Percentiles rank a stretch among this genome's conserved stretches.
Conservation (phyloP, 2,329 filamentous ascomycete species). For the Fusarium odoratissimum region DNA sequence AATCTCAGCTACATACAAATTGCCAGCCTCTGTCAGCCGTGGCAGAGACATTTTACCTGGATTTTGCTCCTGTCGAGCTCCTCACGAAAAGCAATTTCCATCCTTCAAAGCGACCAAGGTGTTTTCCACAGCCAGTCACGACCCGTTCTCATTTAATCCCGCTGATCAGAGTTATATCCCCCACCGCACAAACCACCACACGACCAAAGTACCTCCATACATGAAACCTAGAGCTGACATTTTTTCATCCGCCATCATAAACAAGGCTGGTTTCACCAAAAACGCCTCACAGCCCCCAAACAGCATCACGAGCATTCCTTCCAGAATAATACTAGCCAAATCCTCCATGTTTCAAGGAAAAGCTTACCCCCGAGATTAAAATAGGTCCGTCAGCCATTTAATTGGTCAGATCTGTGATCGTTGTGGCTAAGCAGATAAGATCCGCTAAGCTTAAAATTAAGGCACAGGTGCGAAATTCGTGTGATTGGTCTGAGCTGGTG, state of each 20-base stretch:
- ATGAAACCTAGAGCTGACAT: neutral
- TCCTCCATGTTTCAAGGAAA: neutral
- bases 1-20: neutral
- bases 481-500: neutral
- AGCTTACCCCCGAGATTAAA: neutral
- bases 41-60: fast-evolving
- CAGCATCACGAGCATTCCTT: neutral
- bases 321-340: neutral
- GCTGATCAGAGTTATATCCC: neutral
- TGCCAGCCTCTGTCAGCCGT: neutral
- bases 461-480: neutral
- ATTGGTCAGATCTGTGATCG: neutral
- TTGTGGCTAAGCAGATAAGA: neutral
- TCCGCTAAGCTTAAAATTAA: slow-evolving; percentile 9
- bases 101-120: too few relatives aligned
- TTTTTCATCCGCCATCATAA: neutral
- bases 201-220: neutral
- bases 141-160: neutral
- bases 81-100: neutral
- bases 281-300: neutral
- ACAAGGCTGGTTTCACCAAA: neutral
- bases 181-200: neutral
- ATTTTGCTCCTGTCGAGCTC: neutral
- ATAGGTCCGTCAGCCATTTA: neutral
- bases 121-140: neutral